phyloP scores from a whole-genome alignment of 176 grass and related monocot genomes.

The Microstegium vimineum region DNA sequence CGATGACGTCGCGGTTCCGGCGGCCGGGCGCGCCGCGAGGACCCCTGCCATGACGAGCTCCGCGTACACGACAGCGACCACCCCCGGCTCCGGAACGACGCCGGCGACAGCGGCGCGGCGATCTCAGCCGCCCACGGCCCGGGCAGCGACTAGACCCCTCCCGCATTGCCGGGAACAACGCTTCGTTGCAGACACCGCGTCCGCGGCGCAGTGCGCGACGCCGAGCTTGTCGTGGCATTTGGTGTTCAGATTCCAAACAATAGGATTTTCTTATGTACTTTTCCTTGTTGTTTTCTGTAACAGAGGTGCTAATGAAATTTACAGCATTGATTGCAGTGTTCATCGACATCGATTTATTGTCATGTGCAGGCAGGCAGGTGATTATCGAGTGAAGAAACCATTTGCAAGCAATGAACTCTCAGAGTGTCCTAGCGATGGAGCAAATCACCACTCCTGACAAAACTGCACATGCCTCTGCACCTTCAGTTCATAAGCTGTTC shows the following conservation, averaged over 20 bases:
- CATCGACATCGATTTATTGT: not conserved
- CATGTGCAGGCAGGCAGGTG: not conserved
- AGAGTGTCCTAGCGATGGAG: conserved; percentile 30
- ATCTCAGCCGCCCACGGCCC: no score
- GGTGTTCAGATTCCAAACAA: not conserved
- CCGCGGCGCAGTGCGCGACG: no score
- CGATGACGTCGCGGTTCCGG: no score
- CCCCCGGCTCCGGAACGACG: no score
- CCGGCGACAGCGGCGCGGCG: no score
- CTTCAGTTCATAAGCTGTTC: conserved; percentile 45
- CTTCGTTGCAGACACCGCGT: no score
- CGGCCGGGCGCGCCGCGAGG: no score
- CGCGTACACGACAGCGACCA: no score
- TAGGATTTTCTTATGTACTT: not conserved
- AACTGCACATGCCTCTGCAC: conserved; percentile 34
- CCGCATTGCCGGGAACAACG: no score
- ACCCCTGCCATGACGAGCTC: no score
- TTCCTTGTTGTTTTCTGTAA: not conserved
- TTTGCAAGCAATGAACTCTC: conserved; percentile 54
- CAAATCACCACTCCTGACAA: conserved; percentile 34
- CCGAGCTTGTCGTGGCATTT: no score
- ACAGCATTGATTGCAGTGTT: not conserved
- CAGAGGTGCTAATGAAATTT: not conserved
- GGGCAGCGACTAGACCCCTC: no score
- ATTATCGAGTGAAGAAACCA: not conserved